Conservation (phyloP, 1,284 basidiomycete genomes). For the Puccinia polysora region DNA sequence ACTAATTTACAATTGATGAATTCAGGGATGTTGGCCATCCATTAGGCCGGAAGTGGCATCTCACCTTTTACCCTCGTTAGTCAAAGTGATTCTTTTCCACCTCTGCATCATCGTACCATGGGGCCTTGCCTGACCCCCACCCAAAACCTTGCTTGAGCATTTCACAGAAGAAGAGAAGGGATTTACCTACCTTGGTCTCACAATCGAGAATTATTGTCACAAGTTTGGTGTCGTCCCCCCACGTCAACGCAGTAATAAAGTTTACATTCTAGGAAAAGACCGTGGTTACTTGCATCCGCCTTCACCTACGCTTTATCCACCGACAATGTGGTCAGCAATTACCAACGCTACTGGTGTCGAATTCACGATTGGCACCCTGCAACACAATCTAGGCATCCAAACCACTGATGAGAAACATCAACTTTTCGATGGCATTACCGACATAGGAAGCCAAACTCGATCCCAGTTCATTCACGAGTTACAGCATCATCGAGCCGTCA, state of each 20-base stretch:
- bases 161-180: conserved; percentile 8
- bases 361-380: conserved; percentile 34
- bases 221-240: conserved; percentile 23
- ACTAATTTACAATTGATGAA: background rate
- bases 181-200: conserved; percentile 40
- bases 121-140: too few relatives aligned
- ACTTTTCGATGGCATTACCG: conserved; percentile 6
- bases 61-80: conserved; percentile 41
- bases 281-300: conserved; percentile 23
- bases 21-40: conserved; percentile 35
- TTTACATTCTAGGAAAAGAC: conserved; percentile 36
- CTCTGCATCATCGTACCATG: background rate
- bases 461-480: conserved; percentile 27
- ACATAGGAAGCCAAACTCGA: conserved; percentile 16
- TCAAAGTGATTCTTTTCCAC: background rate
- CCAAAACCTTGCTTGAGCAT: background rate
- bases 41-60: conserved; percentile 32
- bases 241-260: conserved; percentile 20
- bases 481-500: conserved; percentile 27
- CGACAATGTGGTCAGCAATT: conserved; percentile 5
- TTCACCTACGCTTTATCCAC: conserved; percentile 1
- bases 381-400: background rate
- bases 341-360: conserved; percentile 24
- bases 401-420: background rate
- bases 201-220: conserved; percentile 37